Evolutionary conservation across 306 rosid genomes (phyloP), one percentile per base, ranked within the genome.

Genomic region (Rosa multiflora): DNA sequence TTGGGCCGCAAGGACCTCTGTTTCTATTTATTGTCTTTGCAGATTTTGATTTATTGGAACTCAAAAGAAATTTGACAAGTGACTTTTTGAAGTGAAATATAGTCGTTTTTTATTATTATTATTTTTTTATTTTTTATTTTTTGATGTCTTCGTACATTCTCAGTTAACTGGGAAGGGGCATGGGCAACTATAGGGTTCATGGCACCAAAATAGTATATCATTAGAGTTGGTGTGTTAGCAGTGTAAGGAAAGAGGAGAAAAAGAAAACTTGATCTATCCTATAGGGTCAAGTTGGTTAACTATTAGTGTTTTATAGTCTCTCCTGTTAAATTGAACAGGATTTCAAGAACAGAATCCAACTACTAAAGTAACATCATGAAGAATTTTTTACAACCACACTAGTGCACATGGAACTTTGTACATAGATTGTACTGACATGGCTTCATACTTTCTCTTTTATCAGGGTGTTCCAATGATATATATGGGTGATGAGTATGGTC

Each of bases 401-500:
- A 58, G 53, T 44, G 15, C 14, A 17, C 66, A 58, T 74, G 55
- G 69, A 37, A 73, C 18, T 49, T 64, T 79, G 39, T 48, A 37
- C 78, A 49, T 51, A 49, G 51, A 77, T 53, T 29, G 64, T 79
- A 72, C 73, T 55, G 62, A 59, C 40, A 53, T 51, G 64, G 53
- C 6, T 3, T 20, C 83, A 67, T 76, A 26, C 47, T 40, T 37
- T 78, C 73, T 72, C 61, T 82, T 67, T 53, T 70, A 78, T 56
- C 92, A 95, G 99, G 99, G 99, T 62, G 97, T 95, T 79, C 98
- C 98, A 0, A 88, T 95, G 99, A 90, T 95, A 81, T 67, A 76
- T 67, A 95, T 93, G 99, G 99, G 99, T 11, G 99, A 95, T 80
- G 99, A 95, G 86, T 95, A 95, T 56, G 98, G 98, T 66, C 99